A percentile compares a stretch with the other conserved stretches of the same genome.
Conservation (phyloP, 257 asterid species). For the Gentiana macrophylla region DNA sequence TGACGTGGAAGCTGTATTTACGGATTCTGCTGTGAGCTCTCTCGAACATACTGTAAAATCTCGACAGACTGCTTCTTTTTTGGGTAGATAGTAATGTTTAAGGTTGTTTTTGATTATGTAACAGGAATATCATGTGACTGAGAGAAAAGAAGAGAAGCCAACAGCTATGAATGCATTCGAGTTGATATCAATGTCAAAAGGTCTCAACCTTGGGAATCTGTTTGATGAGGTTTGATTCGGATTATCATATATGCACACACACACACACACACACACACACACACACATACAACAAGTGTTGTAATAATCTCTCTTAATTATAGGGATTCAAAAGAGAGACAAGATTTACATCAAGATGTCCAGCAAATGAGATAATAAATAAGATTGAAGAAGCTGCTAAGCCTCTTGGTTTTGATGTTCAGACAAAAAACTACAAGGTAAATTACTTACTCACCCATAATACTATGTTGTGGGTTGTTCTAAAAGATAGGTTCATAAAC, state of each 20-base stretch:
- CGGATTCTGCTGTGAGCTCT: conserved; percentile 62
- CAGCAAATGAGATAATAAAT: conserved; percentile 72
- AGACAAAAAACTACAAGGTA: conserved; percentile 85
- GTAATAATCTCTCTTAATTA: background rate
- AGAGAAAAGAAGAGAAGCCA: conserved; percentile 69
- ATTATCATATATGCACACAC: background rate
- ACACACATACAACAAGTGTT: too few relatives aligned
- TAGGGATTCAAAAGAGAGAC: conserved; percentile 88
- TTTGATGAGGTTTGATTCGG: conserved; percentile 51
- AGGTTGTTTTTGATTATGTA: background rate
- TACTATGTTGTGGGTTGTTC: too few relatives aligned
- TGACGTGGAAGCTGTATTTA: conserved; percentile 92
- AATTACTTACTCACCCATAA: background rate
- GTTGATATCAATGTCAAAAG: conserved; percentile 89
- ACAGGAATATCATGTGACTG: conserved; percentile 75
- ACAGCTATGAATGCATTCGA: conserved; percentile 91
- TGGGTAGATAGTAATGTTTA: background rate
- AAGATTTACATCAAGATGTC: conserved; percentile 64
- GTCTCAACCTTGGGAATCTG: conserved; percentile 81
- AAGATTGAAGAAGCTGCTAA: conserved; percentile 87
- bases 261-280: too few relatives aligned
- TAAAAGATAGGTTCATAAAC: too few relatives aligned
- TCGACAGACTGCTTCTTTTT: background rate
- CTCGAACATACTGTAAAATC: conserved; percentile 1
- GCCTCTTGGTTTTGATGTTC: conserved; percentile 94